Evolutionary conservation across 2,329 filamentous ascomycete species (phyloP).

Genomic region (Endothia cerciana): DNA sequence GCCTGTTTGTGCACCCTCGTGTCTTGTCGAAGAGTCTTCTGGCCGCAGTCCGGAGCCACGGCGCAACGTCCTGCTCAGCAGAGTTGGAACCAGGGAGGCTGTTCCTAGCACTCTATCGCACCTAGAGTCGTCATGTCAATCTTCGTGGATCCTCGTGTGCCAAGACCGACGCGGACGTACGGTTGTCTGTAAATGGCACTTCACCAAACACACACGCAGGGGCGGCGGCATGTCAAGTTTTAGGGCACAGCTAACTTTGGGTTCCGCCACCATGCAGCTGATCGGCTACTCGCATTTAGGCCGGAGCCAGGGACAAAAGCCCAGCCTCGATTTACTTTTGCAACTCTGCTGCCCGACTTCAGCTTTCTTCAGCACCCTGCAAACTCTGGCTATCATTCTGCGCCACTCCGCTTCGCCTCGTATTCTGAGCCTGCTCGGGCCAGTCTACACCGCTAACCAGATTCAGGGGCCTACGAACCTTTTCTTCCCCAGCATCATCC

Average conservation of each 20-base stretch:
- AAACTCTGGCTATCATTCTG: constrained; percentile 19
- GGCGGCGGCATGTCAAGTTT: constrained; percentile 21
- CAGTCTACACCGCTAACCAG: constrained; percentile 19
- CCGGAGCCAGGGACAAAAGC: constrained; percentile 29
- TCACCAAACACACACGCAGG: constrained; percentile 10
- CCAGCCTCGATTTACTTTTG: neutral
- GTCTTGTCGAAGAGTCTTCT: constrained; percentile 1
- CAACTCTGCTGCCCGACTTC: constrained; percentile 17
- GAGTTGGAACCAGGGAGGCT: neutral
- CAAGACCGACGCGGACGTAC: neutral
- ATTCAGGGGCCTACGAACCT: constrained; percentile 13
- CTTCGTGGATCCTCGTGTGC: neutral
- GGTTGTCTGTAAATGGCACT: constrained; percentile 7
- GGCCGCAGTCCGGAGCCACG: neutral
- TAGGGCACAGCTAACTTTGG: constrained; percentile 39
- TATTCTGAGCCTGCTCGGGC: constrained; percentile 23
- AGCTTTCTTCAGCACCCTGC: constrained; percentile 26
- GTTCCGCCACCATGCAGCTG: constrained; percentile 42
- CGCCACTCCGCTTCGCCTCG: constrained; percentile 30
- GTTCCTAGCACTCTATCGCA: neutral
- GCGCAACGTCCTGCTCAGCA: neutral
- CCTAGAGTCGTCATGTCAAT: neutral
- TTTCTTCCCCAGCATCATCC: constrained; percentile 13
- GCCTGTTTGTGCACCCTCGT: neutral
- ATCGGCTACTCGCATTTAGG: constrained; percentile 37